phyloP scores from a whole-genome alignment of 129 eudicot species.

The Artemisia argyi region DNA sequence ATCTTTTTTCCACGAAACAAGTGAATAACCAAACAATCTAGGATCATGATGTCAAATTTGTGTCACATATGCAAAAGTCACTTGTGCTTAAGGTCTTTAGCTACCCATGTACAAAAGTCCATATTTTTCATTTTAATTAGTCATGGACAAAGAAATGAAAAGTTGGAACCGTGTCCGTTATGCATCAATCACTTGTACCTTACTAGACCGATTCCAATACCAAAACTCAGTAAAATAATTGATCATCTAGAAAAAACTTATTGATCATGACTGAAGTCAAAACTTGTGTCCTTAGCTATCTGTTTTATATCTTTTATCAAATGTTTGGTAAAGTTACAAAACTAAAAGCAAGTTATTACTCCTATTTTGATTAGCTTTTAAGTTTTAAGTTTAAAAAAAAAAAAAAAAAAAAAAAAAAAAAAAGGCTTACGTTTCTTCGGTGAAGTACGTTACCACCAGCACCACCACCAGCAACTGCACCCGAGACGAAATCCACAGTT shows the following conservation, averaged over 20 bases:
- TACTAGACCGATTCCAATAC: background rate
- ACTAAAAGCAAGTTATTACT: too few relatives aligned
- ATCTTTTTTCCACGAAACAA: background rate
- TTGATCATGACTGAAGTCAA: too few relatives aligned
- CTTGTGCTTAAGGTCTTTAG: background rate
- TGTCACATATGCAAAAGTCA: background rate
- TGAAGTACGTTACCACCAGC: slow-evolving; percentile 42
- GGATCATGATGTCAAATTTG: background rate
- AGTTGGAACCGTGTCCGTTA: background rate
- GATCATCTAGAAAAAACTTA: background rate
- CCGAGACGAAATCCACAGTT: slow-evolving; percentile 64
- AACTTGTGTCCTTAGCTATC: too few relatives aligned
- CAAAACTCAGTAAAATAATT: background rate
- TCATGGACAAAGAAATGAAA: background rate
- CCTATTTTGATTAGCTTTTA: too few relatives aligned
- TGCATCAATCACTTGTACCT: slow-evolving; percentile 1
- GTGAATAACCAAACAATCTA: background rate
- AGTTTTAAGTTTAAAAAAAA: too few relatives aligned
- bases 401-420: too few relatives aligned
- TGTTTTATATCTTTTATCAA: too few relatives aligned
- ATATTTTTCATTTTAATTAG: background rate
- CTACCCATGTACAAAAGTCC: background rate
- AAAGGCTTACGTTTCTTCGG: slow-evolving; percentile 67
- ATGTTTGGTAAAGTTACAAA: too few relatives aligned
- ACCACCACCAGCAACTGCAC: slow-evolving; percentile 33